Evolutionary conservation across 192 early-diverging fungal species (phyloP).

Genomic region (Physocladia obscura): DNA sequence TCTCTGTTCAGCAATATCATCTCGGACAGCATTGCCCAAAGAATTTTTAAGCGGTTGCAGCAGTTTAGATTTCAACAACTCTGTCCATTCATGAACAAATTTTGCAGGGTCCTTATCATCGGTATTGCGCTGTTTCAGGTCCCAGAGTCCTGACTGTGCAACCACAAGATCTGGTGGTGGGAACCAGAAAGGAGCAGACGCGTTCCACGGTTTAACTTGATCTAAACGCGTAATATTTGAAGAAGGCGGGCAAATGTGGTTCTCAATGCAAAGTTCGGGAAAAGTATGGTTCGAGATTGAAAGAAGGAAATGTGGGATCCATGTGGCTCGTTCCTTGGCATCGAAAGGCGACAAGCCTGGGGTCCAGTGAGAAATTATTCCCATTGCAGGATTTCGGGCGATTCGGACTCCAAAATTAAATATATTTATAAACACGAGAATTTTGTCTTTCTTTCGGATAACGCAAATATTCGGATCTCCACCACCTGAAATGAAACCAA

Average conservation of each 20-base stretch:
- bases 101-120: not conserved
- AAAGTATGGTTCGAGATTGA: not conserved
- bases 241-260: no score
- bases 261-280: not conserved
- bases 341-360: not conserved
- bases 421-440: not conserved
- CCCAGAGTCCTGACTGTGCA: not conserved
- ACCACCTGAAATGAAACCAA: no score
- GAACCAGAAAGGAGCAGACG: not conserved
- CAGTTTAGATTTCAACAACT: not conserved
- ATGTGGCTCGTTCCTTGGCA: not conserved
- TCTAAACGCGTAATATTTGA: no score
- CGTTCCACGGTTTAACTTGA: not conserved
- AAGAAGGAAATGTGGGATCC: not conserved
- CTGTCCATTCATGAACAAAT: not conserved
- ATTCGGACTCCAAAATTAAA: not conserved
- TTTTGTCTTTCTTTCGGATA: not conserved
- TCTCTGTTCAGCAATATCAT: not conserved
- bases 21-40: not conserved
- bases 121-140: not conserved
- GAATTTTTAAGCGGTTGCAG: not conserved
- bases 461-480: not conserved
- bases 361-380: not conserved
- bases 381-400: not conserved
- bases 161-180: not conserved